phyloP scores from a whole-genome alignment of 352 stramenopile species.

The Phytophthora kernoviae region DNA sequence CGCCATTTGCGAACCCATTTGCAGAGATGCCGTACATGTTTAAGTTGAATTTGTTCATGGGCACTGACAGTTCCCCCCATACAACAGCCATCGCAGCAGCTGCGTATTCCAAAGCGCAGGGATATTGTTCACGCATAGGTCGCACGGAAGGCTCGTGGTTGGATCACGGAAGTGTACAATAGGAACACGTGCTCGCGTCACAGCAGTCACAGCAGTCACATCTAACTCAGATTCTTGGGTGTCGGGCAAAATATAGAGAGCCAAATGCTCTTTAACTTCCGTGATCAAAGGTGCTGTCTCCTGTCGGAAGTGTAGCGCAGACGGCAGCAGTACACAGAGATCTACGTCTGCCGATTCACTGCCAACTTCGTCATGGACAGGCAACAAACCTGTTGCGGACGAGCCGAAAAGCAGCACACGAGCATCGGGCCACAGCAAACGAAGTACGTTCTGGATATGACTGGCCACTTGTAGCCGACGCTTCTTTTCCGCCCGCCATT shows the following conservation, averaged over 20 bases:
- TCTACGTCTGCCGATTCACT: constrained; percentile 54
- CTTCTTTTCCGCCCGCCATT: constrained; percentile 22
- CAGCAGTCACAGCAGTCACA: constrained; percentile 36
- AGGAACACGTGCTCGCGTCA: constrained; percentile 60
- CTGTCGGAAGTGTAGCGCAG: constrained; percentile 47
- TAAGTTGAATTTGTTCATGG: constrained; percentile 9
- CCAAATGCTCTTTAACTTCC: constrained; percentile 76
- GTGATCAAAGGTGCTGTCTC: constrained; percentile 51
- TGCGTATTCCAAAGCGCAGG: constrained; percentile 81
- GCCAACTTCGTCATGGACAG: neutral
- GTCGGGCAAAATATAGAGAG: constrained; percentile 50
- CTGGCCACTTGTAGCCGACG: constrained; percentile 35
- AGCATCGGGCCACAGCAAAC: constrained; percentile 71
- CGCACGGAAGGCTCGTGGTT: constrained; percentile 45
- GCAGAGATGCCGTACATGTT: constrained; percentile 34
- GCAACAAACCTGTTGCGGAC: constrained; percentile 54
- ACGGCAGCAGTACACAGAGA: constrained; percentile 74
- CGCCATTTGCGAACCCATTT: constrained; percentile 70
- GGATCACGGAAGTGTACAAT: constrained; percentile 69
- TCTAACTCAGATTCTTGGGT: constrained; percentile 10
- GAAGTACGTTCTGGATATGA: constrained; percentile 49
- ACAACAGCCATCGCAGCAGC: constrained; percentile 49
- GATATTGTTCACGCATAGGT: constrained; percentile 87
- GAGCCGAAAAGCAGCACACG: constrained; percentile 73
- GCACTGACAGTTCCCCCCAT: constrained; percentile 7